Evolutionary conservation across 495 filamentous ascomycete genomes (phyloP).

Genomic region (Monascus purpureus): DNA sequence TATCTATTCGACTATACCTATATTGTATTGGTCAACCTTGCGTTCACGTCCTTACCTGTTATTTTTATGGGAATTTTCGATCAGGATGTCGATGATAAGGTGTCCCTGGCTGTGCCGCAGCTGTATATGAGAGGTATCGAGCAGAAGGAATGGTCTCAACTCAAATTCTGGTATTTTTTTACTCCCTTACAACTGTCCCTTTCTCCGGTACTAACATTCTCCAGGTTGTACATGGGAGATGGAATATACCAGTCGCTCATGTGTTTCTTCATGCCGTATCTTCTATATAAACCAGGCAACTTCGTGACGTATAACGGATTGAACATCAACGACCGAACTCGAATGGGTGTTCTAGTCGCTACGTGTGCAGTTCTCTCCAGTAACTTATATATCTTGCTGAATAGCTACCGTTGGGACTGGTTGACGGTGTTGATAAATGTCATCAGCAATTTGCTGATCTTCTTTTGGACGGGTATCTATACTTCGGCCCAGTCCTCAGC

Average conservation of each 20-base stretch:
- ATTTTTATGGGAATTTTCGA: constrained; percentile 96
- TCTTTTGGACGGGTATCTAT: constrained; percentile 94
- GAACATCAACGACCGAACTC: constrained; percentile 56
- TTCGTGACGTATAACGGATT: constrained; percentile 56
- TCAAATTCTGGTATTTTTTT: constrained; percentile 78
- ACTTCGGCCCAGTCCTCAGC: constrained; percentile 51
- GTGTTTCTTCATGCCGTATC: constrained; percentile 82
- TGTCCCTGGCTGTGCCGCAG: constrained; percentile 89
- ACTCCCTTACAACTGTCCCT: background rate
- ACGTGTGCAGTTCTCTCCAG: constrained; percentile 65
- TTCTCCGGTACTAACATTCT: constrained; percentile 8
- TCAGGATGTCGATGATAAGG: constrained; percentile 88
- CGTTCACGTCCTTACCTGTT: constrained; percentile 91
- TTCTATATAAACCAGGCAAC: constrained; percentile 53
- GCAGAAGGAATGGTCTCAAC: constrained; percentile 90
- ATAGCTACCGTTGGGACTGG: constrained; percentile 98
- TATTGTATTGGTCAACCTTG: constrained; percentile 88
- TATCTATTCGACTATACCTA: constrained; percentile 98
- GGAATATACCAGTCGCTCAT: constrained; percentile 90
- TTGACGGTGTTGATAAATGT: constrained; percentile 65
- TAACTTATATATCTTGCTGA: constrained; percentile 89
- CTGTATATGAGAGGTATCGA: constrained; percentile 94
- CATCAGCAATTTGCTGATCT: constrained; percentile 77
- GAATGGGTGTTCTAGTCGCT: constrained; percentile 74
- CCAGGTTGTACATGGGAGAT: constrained; percentile 88